Base-by-base conservation (phyloP, 345 rosid species). In the Citrus unshiu region DNA sequence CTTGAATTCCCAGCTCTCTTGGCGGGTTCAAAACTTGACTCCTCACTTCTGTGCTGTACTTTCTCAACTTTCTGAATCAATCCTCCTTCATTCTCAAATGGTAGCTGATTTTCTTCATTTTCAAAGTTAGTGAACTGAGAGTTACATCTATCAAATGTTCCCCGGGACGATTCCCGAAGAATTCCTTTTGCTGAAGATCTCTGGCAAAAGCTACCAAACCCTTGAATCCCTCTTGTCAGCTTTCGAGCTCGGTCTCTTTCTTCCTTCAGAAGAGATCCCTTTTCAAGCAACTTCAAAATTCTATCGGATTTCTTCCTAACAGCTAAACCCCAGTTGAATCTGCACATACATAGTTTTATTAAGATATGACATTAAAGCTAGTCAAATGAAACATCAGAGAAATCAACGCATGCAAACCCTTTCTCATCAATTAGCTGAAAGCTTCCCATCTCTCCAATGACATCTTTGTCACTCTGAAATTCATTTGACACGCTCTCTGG, bases 281-380 rank as follows among this genome's bases (percentile, higher is more conserved):
- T 85, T 84, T 89, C 92, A 7, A 95, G 92, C 80, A 93, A 76
- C 85, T 87, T 88, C 77, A 90, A 6, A 22, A 91, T 81, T 80
- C 91, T 90, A 70, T 90, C 94, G 4, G 97, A 83, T 86, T 93
- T 93, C 87, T 84, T 93, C 76, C 95, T 83, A 43, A 93, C 97
- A 58, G 88, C 78, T 43, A 95, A 78, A 16, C 99, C 99, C 99
- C 99, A 95, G 61, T 95, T 91, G 81, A 95, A 93, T 77, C 99
- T 93, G 85, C 84, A 83, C 39, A 56, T 57, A 0, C 25, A 61
- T 67, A 54, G 40, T 24, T 7, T 0, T 30, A 22, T 14, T 75
- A 7, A 21, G 65, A 73, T 59, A 37, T 29, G 16, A 1, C 12
- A 43, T 59, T 6, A 35, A 24, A 35, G 19, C 25, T 16, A 34